These are phyloP conservation scores for Pharus latifolius DNA, from an alignment of 176 grass and related monocot genomes.

Conservation along the genomic window DNA sequence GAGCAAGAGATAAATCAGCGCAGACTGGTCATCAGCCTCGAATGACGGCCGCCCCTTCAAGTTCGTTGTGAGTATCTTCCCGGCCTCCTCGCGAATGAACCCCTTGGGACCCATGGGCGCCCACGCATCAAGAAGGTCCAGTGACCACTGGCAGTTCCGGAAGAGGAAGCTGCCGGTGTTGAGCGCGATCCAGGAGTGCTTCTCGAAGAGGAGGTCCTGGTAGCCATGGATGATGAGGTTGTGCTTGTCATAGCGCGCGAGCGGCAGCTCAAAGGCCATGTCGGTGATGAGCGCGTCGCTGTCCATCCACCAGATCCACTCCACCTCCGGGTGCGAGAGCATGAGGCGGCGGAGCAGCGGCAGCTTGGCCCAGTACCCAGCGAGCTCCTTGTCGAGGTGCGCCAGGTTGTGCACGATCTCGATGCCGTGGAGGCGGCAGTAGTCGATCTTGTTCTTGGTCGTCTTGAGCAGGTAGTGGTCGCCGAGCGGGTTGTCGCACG, in stretches of 20 bases:
- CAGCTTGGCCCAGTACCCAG: conserved; percentile 88
- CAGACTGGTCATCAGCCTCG: conserved; percentile 91
- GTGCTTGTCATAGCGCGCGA: conserved; percentile 41
- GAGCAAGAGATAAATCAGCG: conserved; percentile 80
- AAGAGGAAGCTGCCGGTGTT: conserved; percentile 92
- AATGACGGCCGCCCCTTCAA: conserved; percentile 78
- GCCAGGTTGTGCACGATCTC: conserved; percentile 89
- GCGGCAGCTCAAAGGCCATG: conserved; percentile 88
- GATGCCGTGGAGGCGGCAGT: conserved; percentile 79
- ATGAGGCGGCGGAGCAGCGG: conserved; percentile 76
- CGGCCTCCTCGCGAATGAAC: conserved; percentile 49
- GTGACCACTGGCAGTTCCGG: conserved; percentile 85
- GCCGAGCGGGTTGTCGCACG: conserved; percentile 77
- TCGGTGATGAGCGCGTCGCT: conserved; percentile 91
- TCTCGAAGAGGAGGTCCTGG: conserved; percentile 70
- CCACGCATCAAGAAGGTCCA: conserved; percentile 74
- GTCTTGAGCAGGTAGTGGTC: conserved; percentile 94
- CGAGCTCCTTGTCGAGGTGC: conserved; percentile 82
- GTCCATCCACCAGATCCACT: conserved; percentile 99
- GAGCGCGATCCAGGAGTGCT: conserved; percentile 82
- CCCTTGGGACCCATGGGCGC: conserved; percentile 92
- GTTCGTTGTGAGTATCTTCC: conserved; percentile 63
- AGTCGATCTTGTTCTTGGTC: conserved; percentile 95
- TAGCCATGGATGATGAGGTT: conserved; percentile 95
- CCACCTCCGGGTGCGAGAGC: conserved; percentile 80